Percentiles rank a stretch among this genome's conserved stretches.
Evolutionary conservation across 2,329 filamentous ascomycete species (phyloP).

Genomic region (Diaporthe aspalathi): DNA sequence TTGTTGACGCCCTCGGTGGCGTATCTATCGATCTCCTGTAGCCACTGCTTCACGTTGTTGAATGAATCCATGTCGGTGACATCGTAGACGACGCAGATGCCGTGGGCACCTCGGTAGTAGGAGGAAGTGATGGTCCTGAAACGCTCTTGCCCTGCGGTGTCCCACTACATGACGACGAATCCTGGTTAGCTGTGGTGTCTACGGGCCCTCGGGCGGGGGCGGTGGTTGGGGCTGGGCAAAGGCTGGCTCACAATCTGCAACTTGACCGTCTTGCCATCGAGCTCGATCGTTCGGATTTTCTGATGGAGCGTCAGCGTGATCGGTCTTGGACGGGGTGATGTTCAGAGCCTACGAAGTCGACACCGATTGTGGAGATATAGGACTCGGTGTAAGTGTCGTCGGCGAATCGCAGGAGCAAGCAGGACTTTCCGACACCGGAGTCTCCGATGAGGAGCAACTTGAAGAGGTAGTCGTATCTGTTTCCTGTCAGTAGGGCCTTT

Average conservation of each 20-base stretch:
- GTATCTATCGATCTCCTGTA: constrained; percentile 99
- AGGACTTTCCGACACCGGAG: constrained; percentile 99
- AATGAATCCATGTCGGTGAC: constrained; percentile 99
- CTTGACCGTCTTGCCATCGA: constrained; percentile 99
- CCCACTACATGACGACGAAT: constrained; percentile 75
- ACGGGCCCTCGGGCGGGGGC: not conserved
- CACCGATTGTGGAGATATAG: constrained; percentile 99
- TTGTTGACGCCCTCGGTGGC: constrained; percentile 99
- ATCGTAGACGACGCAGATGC: constrained; percentile 99
- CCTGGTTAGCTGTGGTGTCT: constrained; percentile 46
- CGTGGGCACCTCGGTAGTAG: constrained; percentile 98
- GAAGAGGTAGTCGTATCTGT: constrained; percentile 99
- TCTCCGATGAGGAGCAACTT: constrained; percentile 99
- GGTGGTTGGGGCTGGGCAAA: not conserved
- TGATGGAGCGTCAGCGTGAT: constrained; percentile 56
- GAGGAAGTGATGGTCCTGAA: constrained; percentile 99
- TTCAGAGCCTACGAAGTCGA: constrained; percentile 87
- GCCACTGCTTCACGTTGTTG: constrained; percentile 99
- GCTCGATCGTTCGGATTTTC: constrained; percentile 99
- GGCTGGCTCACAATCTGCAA: constrained; percentile 87
- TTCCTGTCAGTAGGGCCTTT: constrained; percentile 43
- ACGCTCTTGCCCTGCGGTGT: constrained; percentile 98
- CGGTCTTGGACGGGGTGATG: not conserved
- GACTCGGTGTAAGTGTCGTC: constrained; percentile 99
- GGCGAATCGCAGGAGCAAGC: constrained; percentile 95